These are phyloP conservation scores for Austroboletus novae-zelandiae DNA, from an alignment of 1,284 basidiomycete species.

Conservation along the genomic window DNA sequence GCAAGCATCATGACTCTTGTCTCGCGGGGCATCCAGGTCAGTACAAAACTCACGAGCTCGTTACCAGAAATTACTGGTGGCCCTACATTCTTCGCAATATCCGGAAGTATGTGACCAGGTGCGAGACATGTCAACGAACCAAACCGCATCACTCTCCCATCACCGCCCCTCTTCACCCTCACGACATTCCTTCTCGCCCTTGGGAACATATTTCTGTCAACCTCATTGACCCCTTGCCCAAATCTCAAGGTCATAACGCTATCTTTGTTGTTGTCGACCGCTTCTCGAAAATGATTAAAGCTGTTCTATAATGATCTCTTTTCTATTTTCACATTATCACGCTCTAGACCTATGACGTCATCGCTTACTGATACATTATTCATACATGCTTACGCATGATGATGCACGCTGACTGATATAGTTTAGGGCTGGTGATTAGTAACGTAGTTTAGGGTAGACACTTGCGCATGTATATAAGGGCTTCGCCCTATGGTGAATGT, in stretches of 20 bases:
- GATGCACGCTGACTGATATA: too few relatives aligned
- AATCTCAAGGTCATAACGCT: background rate
- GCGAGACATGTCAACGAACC: constrained; percentile 37
- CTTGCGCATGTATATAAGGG: too few relatives aligned
- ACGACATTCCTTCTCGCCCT: background rate
- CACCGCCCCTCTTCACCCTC: background rate
- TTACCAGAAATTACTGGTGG: constrained; percentile 44
- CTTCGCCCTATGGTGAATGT: too few relatives aligned
- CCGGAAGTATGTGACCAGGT: constrained; percentile 36
- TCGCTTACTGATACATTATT: too few relatives aligned
- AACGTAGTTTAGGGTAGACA: too few relatives aligned
- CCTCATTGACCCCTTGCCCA: background rate
- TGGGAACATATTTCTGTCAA: background rate
- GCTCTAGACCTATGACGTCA: too few relatives aligned
- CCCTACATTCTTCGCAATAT: constrained; percentile 33
- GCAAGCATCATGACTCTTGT: constrained; percentile 30
- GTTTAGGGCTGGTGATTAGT: too few relatives aligned
- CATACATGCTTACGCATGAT: too few relatives aligned
- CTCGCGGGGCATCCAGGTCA: constrained; percentile 42
- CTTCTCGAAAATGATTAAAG: background rate
- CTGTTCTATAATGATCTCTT: too few relatives aligned
- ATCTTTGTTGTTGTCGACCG: background rate
- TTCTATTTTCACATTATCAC: too few relatives aligned
- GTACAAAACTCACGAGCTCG: constrained; percentile 36
- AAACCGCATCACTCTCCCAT: constrained; percentile 11